These are phyloP conservation scores for Nannochloris sp. DNA, from an alignment of 139 green algal genomes.

Conservation along the genomic window DNA sequence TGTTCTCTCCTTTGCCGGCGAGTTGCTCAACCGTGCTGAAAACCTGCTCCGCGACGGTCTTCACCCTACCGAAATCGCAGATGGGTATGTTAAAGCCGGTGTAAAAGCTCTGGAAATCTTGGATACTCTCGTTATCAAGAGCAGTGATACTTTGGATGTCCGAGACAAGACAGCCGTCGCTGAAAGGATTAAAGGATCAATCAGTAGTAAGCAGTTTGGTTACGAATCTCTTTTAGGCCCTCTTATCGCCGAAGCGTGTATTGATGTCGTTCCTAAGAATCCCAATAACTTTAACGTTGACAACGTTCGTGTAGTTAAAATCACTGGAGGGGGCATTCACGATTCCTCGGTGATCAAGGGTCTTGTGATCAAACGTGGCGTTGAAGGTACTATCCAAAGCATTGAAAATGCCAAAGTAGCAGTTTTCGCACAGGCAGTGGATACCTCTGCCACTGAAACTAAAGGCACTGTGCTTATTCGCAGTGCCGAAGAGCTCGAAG, in stretches of 20 bases:
- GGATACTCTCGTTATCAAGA: constrained; percentile 69
- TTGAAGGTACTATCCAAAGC: constrained; percentile 75
- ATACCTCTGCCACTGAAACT: constrained; percentile 78
- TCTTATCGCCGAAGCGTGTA: constrained; percentile 88
- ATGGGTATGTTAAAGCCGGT: constrained; percentile 86
- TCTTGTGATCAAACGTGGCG: constrained; percentile 82
- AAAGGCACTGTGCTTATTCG: constrained; percentile 98
- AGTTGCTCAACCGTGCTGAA: constrained; percentile 88
- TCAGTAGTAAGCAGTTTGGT: constrained; percentile 90
- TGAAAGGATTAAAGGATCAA: constrained; percentile 58
- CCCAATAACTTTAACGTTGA: constrained; percentile 97
- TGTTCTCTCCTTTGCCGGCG: constrained; percentile 86
- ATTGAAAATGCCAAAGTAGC: constrained; percentile 84
- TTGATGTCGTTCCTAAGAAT: constrained; percentile 91
- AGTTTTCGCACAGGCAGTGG: constrained; percentile 71
- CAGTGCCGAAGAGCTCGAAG: constrained; percentile 86
- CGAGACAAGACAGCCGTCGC: constrained; percentile 61
- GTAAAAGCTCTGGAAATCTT: constrained; percentile 76
- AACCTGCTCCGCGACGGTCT: constrained; percentile 84
- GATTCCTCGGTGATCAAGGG: constrained; percentile 72
- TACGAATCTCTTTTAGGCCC: constrained; percentile 77
- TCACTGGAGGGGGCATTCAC: constrained; percentile 60
- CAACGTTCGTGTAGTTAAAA: constrained; percentile 95
- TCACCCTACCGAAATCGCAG: constrained; percentile 87
- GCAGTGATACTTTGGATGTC: constrained; percentile 72